A percentile compares a stretch with the other conserved stretches of the same genome.
These are phyloP conservation scores for Stentor roeselii DNA, from an alignment of 73 alveolate genomes.

Conservation along the genomic window DNA sequence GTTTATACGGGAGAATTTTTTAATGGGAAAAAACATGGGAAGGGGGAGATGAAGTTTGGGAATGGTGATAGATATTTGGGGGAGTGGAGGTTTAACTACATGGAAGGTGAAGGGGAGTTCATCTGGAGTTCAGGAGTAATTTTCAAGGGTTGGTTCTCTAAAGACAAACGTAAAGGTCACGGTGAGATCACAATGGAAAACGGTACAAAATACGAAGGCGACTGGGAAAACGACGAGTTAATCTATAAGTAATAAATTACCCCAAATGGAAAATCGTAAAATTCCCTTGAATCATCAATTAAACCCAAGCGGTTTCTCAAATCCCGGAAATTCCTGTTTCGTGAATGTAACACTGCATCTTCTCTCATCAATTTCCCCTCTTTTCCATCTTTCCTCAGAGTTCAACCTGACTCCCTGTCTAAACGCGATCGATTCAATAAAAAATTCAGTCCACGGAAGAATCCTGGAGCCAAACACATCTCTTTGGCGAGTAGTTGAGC, in stretches of 20 bases:
- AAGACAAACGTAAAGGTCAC: constrained; percentile 18
- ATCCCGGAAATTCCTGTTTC: constrained; percentile 15
- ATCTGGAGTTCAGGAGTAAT: constrained; percentile 24
- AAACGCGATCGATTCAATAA: not conserved
- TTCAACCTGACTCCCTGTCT: not conserved
- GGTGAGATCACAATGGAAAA: not conserved
- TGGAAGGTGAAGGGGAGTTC: constrained; percentile 27
- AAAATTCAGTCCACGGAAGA: not conserved
- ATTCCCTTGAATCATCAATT: not conserved
- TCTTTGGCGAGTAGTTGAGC: not conserved
- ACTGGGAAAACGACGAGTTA: not conserved
- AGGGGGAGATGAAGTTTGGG: constrained; percentile 35
- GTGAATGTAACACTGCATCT: not conserved
- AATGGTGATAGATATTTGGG: constrained; percentile 55
- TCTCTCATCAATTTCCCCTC: not conserved
- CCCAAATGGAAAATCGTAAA: not conserved
- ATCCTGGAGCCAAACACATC: not conserved
- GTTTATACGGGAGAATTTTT: constrained; percentile 4
- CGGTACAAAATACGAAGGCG: constrained; percentile 23
- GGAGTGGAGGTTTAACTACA: constrained; percentile 13
- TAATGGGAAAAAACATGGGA: constrained; percentile 14
- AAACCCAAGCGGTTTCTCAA: not conserved
- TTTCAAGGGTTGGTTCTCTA: not conserved
- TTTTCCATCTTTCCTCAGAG: not conserved
- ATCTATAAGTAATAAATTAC: not conserved